These are phyloP conservation scores for Pseudozyma thailandica DNA, from an alignment of 1,284 basidiomycete species.

Conservation along the genomic window DNA sequence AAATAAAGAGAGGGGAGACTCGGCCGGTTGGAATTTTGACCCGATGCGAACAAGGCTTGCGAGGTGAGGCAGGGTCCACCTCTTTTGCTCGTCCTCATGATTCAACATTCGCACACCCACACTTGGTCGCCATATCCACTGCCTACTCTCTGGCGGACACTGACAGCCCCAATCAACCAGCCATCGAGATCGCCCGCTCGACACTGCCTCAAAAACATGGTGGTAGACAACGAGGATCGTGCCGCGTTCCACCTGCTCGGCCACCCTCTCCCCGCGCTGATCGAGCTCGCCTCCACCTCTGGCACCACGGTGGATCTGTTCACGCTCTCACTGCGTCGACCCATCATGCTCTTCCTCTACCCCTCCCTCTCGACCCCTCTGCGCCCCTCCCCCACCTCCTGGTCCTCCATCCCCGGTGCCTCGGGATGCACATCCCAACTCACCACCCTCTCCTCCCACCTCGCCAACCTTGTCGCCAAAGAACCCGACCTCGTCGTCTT, in stretches of 20 bases:
- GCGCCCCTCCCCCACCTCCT: constrained; percentile 13
- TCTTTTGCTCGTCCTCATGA: no score
- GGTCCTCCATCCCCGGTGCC: constrained; percentile 36
- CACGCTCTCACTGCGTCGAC: constrained; percentile 50
- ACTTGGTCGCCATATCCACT: no score
- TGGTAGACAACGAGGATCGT: constrained; percentile 23
- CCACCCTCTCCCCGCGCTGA: constrained; percentile 59
- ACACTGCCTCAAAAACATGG: background rate
- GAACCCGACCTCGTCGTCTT: constrained; percentile 52
- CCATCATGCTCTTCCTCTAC: constrained; percentile 61
- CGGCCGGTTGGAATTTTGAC: background rate
- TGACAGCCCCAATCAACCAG: background rate
- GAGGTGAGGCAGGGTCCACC: background rate
- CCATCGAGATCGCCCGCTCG: background rate
- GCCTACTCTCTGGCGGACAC: no score
- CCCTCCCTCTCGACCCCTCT: constrained; percentile 20
- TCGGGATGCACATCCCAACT: constrained; percentile 49
- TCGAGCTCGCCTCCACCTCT: constrained; percentile 51
- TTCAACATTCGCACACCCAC: no score
- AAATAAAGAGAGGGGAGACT: background rate
- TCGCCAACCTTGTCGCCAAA: constrained; percentile 22
- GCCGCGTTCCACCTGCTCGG: constrained; percentile 60
- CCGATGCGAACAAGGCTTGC: background rate
- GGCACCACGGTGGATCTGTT: constrained; percentile 58
- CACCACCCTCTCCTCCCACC: constrained; percentile 24